Evolutionary conservation across 2,329 filamentous ascomycete genomes (phyloP).

Genomic region (Thielaviopsis punctulata): DNA sequence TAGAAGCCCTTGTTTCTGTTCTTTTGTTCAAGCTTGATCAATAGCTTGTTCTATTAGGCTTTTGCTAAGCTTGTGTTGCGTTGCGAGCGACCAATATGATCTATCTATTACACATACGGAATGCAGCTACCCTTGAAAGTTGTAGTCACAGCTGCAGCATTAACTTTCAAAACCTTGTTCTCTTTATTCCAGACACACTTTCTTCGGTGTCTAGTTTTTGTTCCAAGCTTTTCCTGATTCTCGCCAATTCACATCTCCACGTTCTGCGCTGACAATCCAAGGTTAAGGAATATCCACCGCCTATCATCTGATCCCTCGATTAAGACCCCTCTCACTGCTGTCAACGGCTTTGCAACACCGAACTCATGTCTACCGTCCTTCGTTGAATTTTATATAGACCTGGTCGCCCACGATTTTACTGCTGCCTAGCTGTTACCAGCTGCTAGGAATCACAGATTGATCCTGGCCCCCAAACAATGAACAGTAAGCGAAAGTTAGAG

Average conservation of each 20-base stretch:
- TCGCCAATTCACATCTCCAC: neutral
- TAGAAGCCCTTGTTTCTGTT: neutral
- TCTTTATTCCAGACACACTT: too few species aligned
- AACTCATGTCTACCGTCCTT: constrained; percentile 3
- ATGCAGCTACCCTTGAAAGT: neutral
- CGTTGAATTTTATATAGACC: neutral
- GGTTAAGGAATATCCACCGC: neutral
- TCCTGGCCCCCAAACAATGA: constrained; percentile 17
- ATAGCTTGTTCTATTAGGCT: too few species aligned
- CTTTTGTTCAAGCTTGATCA: too few species aligned
- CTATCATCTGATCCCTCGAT: neutral
- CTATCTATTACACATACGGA: too few species aligned
- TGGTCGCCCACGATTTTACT: neutral
- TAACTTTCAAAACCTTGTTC: too few species aligned
- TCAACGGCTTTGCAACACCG: neutral
- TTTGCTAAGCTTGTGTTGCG: too few species aligned
- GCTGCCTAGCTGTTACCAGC: constrained; percentile 10
- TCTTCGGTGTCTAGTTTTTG: too few species aligned
- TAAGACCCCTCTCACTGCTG: neutral
- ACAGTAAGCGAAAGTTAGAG: constrained; percentile 41
- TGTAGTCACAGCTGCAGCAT: neutral
- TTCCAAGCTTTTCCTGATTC: neutral
- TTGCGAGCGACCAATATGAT: neutral
- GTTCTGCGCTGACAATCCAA: neutral
- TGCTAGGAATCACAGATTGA: constrained; percentile 8